A percentile compares a stretch with the other conserved stretches of the same genome.
Conservation (phyloP, 169 alveolate species). For the Plasmodium reichenowi region DNA sequence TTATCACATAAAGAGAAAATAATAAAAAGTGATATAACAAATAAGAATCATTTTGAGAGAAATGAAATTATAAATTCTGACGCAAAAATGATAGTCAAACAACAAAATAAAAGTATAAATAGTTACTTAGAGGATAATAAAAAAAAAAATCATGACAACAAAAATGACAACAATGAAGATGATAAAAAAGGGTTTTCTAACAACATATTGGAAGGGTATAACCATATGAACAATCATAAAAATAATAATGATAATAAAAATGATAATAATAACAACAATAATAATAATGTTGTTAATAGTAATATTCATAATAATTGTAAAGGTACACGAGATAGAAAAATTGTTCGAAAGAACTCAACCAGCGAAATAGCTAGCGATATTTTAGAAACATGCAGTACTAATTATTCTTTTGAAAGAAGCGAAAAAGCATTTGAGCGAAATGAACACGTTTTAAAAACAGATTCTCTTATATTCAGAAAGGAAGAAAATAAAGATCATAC, state of each 20-base stretch:
- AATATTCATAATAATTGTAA: neutral
- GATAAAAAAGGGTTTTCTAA: too few species aligned
- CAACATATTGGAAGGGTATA: too few species aligned
- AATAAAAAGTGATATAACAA: neutral
- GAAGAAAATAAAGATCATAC: neutral
- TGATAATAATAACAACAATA: neutral
- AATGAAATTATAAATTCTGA: neutral
- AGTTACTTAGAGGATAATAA: too few species aligned
- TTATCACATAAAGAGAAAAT: neutral
- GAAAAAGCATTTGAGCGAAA: slow-evolving; percentile 16
- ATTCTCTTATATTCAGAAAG: neutral
- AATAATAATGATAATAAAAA: neutral
- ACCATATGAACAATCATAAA: too few species aligned
- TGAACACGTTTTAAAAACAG: neutral
- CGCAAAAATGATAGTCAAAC: neutral
- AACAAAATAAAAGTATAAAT: too few species aligned
- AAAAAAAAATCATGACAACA: too few species aligned
- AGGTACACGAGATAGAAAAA: neutral
- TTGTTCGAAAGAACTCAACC: neutral
- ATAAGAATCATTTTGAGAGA: neutral
- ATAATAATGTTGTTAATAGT: neutral
- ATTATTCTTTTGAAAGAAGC: slow-evolving; percentile 17
- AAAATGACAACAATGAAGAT: too few species aligned
- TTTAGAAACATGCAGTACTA: slow-evolving; percentile 7
- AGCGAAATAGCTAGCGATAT: slow-evolving; percentile 1